Base-by-base conservation (phyloP, 768 basidiomycete genomes). In the Hypholoma sublateritium region DNA sequence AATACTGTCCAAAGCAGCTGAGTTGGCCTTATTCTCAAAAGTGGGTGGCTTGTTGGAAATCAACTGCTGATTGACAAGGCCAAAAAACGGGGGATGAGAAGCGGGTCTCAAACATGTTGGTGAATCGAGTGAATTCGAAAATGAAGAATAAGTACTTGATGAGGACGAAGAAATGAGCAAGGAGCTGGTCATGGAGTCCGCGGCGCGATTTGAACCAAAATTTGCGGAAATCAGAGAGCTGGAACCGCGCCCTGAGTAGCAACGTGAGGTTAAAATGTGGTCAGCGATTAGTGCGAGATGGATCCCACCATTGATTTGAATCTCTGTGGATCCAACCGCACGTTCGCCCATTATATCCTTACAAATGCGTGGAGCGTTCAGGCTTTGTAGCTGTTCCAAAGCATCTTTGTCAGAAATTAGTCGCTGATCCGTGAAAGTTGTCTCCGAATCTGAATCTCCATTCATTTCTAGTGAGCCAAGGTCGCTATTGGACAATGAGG, bases 401-500 rank as follows among this genome's bases (percentile, higher is more conserved):
- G 39, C 5, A 5, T 5, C 13, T 45, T 53, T 24, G n/a, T 51
- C 37, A 16, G 25, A 46, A 9, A 21, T 19, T 19, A 52, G 22
- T 13, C 17, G 51, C n/a, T 57, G 56, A n/a, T 51, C 35, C 21
- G 8, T n/a, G 22, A 11, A n/a, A 7, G 58, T 57, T 35, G 44
- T 41, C 34, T 57, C 59, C 4, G 55, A 48, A 14, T 58, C 56
- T 5, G 52, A 44, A 28, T 56, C 39, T 7, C 50, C 59, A n/a
- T 37, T 45, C 16, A 53, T 58, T 42, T 63, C 59, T 12, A 62
- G 56, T 9, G 59, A 60, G 21, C 72, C 74, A 45, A 76, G 62
- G 57, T 72, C 73, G 46, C 68, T 72, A 57, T 69, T 69, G 61
- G 73, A 75, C 56, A 61, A 53, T 35, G 58, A 46, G 13, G 57